Conservation (phyloP, 768 basidiomycete genomes). For the Boletus rubescentipes region DNA sequence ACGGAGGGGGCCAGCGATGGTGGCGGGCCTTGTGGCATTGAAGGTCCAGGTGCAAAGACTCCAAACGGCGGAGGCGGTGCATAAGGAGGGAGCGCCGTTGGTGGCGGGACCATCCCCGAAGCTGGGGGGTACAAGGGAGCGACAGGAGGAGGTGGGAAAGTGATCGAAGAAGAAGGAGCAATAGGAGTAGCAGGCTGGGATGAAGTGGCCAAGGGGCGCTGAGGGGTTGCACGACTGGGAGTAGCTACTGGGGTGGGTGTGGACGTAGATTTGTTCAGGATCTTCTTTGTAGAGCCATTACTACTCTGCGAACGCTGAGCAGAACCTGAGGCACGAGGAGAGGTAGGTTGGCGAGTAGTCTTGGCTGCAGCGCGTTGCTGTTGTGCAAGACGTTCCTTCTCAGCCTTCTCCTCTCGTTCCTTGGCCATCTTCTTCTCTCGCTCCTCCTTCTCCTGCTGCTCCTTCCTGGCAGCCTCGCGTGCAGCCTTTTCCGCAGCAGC, state of each 20-base stretch:
- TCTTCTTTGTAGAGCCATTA: conserved; percentile 60
- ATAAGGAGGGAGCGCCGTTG: conserved; percentile 52
- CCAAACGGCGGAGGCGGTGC: conserved; percentile 51
- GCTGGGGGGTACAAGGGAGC: conserved; percentile 49
- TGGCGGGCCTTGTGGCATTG: conserved; percentile 44
- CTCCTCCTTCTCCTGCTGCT: conserved; percentile 60
- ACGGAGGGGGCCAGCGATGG: conserved; percentile 53
- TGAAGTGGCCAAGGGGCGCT: conserved; percentile 33
- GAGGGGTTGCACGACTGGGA: conserved; percentile 37
- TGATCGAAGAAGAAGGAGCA: conserved; percentile 25
- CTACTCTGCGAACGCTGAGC: conserved; percentile 47
- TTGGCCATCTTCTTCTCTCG: conserved; percentile 64
- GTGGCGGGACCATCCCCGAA: conserved; percentile 44
- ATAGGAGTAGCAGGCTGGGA: conserved; percentile 51
- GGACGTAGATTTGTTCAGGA: conserved; percentile 46
- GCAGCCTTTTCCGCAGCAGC: conserved; percentile 48
- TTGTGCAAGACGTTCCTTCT: conserved; percentile 45
- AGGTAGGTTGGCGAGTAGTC: conserved; percentile 48
- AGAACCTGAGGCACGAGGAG: conserved; percentile 51
- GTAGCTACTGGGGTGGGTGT: conserved; percentile 32
- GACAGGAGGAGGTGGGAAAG: conserved; percentile 45
- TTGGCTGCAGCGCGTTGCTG: conserved; percentile 52
- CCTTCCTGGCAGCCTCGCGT: conserved; percentile 37
- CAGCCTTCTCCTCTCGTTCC: conserved; percentile 60
- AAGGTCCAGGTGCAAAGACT: conserved; percentile 44